Evolutionary conservation across 2,329 filamentous ascomycete genomes (phyloP).

Genomic region (Aspergillus japonicus): DNA sequence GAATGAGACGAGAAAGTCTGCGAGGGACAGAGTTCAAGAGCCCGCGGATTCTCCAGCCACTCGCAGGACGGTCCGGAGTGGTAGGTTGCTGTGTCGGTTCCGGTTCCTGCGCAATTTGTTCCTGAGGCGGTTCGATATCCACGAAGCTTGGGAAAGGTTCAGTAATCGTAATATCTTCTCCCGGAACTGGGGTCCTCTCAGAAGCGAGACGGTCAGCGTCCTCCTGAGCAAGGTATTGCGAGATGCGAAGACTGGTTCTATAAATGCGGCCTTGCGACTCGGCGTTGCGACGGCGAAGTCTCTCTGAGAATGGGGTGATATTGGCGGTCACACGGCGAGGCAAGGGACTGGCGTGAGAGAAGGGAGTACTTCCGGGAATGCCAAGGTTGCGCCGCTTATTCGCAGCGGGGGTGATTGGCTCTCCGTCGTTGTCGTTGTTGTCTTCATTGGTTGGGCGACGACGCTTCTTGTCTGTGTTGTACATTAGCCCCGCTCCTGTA

Average conservation of each 20-base stretch:
- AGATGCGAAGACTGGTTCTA: conserved; percentile 35
- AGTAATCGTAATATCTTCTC: neutral
- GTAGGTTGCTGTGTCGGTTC: conserved; percentile 11
- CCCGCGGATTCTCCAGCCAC: conserved; percentile 31
- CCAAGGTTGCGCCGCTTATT: conserved; percentile 27
- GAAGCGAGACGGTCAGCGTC: conserved; percentile 26
- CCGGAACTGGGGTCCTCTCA: conserved; percentile 1
- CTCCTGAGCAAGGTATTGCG: conserved; percentile 32
- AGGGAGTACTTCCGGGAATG: conserved; percentile 24
- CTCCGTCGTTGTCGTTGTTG: conserved; percentile 4
- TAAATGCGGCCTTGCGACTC: conserved; percentile 34
- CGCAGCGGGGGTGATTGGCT: conserved; percentile 16
- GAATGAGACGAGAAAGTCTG: conserved; percentile 28
- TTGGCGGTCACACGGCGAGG: conserved; percentile 20
- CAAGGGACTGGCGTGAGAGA: conserved; percentile 16
- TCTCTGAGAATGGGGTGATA: conserved; percentile 29
- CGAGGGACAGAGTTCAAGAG: conserved; percentile 33
- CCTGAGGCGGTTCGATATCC: neutral
- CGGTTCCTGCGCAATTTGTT: conserved; percentile 3
- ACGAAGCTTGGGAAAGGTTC: neutral
- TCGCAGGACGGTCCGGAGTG: conserved; percentile 25
- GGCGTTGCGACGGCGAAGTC: conserved; percentile 28
- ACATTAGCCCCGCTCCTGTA: neutral
- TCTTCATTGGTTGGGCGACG: conserved; percentile 11
- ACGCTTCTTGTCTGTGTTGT: conserved; percentile 16